A percentile compares a stretch with the other conserved stretches of the same genome.
Conservation (phyloP, 768 basidiomycete species). For the Amanita polypyramis region DNA sequence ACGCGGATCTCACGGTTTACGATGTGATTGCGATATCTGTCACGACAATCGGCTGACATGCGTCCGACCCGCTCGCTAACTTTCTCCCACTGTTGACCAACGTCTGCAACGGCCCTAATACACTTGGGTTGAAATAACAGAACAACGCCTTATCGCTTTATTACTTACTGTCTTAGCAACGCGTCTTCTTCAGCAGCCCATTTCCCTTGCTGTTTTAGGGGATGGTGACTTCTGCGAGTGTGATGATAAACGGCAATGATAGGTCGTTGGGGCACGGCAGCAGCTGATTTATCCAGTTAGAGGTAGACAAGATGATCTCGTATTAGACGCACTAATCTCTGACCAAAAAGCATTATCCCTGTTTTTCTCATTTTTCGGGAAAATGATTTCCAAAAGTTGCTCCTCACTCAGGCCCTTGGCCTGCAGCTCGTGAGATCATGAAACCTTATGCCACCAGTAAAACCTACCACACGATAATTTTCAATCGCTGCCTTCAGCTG, state of each 20-base stretch:
- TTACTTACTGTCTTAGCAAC: constrained; percentile 46
- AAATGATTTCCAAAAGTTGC: constrained; percentile 54
- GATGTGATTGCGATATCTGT: constrained; percentile 80
- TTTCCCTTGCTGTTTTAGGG: constrained; percentile 55
- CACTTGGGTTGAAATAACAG: not conserved
- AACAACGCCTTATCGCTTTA: not conserved
- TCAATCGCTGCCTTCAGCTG: constrained; percentile 58
- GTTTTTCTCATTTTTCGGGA: constrained; percentile 50
- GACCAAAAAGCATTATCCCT: constrained; percentile 68
- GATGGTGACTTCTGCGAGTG: constrained; percentile 60
- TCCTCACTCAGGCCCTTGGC: constrained; percentile 40
- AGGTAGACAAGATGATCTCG: not conserved
- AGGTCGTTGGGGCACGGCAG: constrained; percentile 63
- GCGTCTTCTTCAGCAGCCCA: constrained; percentile 64
- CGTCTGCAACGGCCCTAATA: constrained; percentile 52
- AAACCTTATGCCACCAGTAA: constrained; percentile 6
- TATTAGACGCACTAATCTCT: constrained; percentile 53
- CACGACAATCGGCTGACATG: constrained; percentile 73
- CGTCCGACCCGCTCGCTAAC: constrained; percentile 62
- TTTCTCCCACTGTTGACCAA: constrained; percentile 78
- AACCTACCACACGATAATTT: constrained; percentile 43
- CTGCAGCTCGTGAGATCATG: constrained; percentile 19
- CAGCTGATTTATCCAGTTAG: constrained; percentile 29
- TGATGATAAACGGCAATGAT: constrained; percentile 82
- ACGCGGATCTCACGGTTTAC: constrained; percentile 54